Evolutionary conservation across 768 basidiomycete species (phyloP).

Genomic region (Hygrocybe coccinea): DNA sequence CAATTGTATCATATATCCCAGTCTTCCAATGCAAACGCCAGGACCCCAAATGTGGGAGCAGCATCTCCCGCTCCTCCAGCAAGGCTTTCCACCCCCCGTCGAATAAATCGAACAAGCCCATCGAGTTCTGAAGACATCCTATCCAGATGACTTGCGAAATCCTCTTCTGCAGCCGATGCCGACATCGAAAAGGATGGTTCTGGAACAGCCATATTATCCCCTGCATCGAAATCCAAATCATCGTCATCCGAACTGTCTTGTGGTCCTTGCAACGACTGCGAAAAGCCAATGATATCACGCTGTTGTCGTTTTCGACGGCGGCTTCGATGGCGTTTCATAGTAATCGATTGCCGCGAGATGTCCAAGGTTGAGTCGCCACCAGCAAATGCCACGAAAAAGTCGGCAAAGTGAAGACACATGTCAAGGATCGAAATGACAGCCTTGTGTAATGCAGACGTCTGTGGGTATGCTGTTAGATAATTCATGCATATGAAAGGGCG

Average conservation of each 20-base stretch:
- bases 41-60: conserved; percentile 59
- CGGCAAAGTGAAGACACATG: conserved; percentile 66
- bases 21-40: conserved; percentile 75
- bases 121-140: conserved; percentile 67
- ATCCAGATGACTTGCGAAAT: conserved; percentile 48
- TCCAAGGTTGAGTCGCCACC: conserved; percentile 61
- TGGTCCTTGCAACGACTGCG: conserved; percentile 32
- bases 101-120: conserved; percentile 62
- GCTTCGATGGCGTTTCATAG: conserved; percentile 56
- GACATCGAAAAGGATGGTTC: conserved; percentile 40
- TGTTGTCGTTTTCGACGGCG: conserved; percentile 52
- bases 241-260: conserved; percentile 46
- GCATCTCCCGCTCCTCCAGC: conserved; percentile 57
- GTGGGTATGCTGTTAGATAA: neutral
- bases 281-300: conserved; percentile 59
- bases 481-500: neutral
- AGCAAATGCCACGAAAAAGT: conserved; percentile 54
- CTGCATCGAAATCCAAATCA: conserved; percentile 36
- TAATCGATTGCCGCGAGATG: conserved; percentile 46
- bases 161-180: conserved; percentile 40
- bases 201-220: conserved; percentile 22
- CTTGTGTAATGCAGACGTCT: conserved; percentile 63
- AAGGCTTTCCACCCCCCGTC: conserved; percentile 65
- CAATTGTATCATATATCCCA: conserved; percentile 53
- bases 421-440: conserved; percentile 68